A percentile compares a stretch with the other conserved stretches of the same genome.
Evolutionary conservation across 2,329 filamentous ascomycete species (phyloP).

Genomic region (Ophioceras dolichostomum): DNA sequence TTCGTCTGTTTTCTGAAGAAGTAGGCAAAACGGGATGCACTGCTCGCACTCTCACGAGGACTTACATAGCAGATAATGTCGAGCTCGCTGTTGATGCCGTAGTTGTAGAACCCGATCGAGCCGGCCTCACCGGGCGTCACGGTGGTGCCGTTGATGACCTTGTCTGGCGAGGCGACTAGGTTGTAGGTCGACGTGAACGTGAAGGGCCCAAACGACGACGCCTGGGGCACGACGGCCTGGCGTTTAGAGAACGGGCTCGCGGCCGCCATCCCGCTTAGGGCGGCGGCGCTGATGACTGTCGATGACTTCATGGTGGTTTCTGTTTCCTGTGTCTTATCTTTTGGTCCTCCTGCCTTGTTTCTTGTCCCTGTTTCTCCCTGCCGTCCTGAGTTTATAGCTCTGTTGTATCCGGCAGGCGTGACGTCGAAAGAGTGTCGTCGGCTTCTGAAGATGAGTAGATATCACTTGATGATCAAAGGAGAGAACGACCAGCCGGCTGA

Average conservation of each 20-base stretch:
- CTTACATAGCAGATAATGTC: slow-evolving; percentile 17
- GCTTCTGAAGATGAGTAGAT: too few relatives aligned
- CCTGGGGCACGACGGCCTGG: neutral
- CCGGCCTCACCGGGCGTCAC: slow-evolving; percentile 20
- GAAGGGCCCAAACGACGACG: slow-evolving; percentile 5
- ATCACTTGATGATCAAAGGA: neutral
- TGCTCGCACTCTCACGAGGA: neutral
- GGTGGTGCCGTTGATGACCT: slow-evolving; percentile 28
- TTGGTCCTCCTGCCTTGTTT: neutral
- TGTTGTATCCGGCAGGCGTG: too few relatives aligned
- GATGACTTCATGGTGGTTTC: neutral
- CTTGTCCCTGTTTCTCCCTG: too few relatives aligned
- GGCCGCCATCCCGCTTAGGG: slow-evolving; percentile 2
- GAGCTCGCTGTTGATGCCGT: slow-evolving; percentile 29
- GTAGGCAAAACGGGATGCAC: too few relatives aligned
- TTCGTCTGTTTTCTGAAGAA: too few relatives aligned
- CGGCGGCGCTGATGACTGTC: slow-evolving; percentile 1
- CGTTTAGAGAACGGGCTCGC: slow-evolving; percentile 1
- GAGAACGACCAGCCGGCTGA: neutral
- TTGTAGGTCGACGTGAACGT: slow-evolving; percentile 32
- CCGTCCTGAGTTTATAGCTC: too few relatives aligned
- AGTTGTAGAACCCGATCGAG: slow-evolving; percentile 32
- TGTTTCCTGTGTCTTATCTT: neutral
- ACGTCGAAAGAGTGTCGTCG: too few relatives aligned
- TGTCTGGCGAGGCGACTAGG: slow-evolving; percentile 29